Evolutionary conservation across 352 stramenopile genomes (phyloP).

Genomic region (Phytophthora sojae): DNA sequence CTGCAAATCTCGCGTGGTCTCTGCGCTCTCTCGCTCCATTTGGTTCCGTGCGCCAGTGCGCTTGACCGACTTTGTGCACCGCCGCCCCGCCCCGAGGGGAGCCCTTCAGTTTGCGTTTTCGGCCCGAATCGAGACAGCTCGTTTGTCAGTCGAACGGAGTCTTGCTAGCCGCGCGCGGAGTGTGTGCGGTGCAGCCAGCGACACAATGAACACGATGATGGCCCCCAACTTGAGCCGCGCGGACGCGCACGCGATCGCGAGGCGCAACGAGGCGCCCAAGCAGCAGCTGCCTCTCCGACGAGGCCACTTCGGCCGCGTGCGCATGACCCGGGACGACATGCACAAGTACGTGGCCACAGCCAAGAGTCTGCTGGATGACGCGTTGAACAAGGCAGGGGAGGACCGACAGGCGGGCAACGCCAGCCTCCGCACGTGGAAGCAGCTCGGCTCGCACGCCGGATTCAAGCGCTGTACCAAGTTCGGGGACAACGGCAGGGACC

Average conservation of each 20-base stretch:
- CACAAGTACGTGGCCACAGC: constrained; percentile 52
- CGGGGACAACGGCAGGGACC: constrained; percentile 42
- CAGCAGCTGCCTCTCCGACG: constrained; percentile 55
- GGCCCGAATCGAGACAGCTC: constrained; percentile 14
- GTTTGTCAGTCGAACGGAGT: constrained; percentile 5
- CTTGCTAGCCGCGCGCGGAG: background rate
- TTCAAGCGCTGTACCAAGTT: constrained; percentile 70
- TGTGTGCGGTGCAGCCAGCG: background rate
- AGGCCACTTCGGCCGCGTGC: constrained; percentile 55
- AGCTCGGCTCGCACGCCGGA: constrained; percentile 53
- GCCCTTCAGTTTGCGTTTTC: constrained; percentile 40
- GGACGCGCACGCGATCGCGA: constrained; percentile 43
- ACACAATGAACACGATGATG: constrained; percentile 39
- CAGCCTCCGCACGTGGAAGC: constrained; percentile 62
- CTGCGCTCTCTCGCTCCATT: constrained; percentile 42
- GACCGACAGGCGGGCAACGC: constrained; percentile 51
- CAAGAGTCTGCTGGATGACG: constrained; percentile 54
- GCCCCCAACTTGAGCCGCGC: constrained; percentile 35
- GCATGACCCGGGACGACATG: constrained; percentile 41
- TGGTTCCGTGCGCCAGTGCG: constrained; percentile 35
- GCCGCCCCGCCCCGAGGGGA: constrained; percentile 1
- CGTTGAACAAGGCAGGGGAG: constrained; percentile 45
- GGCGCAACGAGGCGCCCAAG: constrained; percentile 25
- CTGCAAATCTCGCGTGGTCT: constrained; percentile 44
- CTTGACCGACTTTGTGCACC: constrained; percentile 10